phyloP scores from a whole-genome alignment of 805 yeast species.

The Vanderwaltozyma polyspora region DNA sequence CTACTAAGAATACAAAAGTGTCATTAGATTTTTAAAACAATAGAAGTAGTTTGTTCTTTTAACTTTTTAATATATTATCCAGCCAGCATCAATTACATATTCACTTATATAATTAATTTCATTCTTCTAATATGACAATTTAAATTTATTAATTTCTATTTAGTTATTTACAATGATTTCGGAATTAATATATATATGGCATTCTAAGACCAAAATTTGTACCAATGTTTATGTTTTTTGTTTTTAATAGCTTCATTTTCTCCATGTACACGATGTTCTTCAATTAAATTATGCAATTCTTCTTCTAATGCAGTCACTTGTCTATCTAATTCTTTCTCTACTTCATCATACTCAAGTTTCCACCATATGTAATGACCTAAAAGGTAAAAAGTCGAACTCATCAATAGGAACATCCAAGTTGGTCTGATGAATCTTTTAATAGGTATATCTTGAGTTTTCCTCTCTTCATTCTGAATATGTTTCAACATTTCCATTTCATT shows the following conservation, averaged over 20 bases:
- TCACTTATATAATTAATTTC: too few species aligned
- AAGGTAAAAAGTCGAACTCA: slow-evolving; percentile 24
- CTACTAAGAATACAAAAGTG: slow-evolving; percentile 6
- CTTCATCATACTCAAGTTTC: slow-evolving; percentile 20
- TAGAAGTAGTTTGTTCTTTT: too few species aligned
- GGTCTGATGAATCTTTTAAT: slow-evolving; percentile 21
- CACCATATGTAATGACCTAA: slow-evolving; percentile 22
- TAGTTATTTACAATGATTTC: background rate
- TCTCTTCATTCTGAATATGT: slow-evolving; percentile 13
- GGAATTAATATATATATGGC: background rate
- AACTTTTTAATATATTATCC: too few species aligned
- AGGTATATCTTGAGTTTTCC: slow-evolving; percentile 6
- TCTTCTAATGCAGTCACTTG: slow-evolving; percentile 13
- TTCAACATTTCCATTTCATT: slow-evolving; percentile 22
- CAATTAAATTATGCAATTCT: slow-evolving; percentile 5
- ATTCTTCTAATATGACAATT: too few species aligned
- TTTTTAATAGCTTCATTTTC: background rate
- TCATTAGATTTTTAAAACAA: slow-evolving; percentile 7
- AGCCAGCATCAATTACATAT: too few species aligned
- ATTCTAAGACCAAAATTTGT: slow-evolving; percentile 1
- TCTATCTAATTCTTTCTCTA: slow-evolving; percentile 13
- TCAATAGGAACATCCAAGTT: slow-evolving; percentile 21
- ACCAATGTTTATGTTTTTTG: slow-evolving; percentile 2
- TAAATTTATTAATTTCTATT: background rate
- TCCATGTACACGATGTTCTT: background rate